These are phyloP conservation scores for Calonectria ilicicola DNA, from an alignment of 2,329 filamentous ascomycete genomes.

Conservation along the genomic window DNA sequence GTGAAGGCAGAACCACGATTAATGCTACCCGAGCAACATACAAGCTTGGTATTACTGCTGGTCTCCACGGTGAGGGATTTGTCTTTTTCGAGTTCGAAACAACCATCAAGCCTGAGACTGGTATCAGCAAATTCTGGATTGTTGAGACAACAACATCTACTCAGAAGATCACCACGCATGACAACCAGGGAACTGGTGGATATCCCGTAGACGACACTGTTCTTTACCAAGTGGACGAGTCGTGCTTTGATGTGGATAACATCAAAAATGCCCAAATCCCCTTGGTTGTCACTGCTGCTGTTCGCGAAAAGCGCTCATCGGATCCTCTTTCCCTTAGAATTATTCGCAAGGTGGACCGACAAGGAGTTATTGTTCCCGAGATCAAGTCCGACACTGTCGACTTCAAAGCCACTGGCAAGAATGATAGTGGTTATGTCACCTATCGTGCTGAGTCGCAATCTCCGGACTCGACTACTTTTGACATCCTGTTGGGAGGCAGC, in stretches of 20 bases:
- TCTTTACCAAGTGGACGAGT: not conserved
- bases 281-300: conserved; percentile 10
- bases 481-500: conserved; percentile 23
- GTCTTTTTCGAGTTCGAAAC: conserved; percentile 4
- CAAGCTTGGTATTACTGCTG: not conserved
- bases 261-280: not conserved
- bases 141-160: not conserved
- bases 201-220: conserved; percentile 6
- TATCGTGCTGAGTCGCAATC: conserved; percentile 16
- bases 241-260: not conserved
- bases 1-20: not conserved
- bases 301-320: conserved; percentile 22
- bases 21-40: not conserved
- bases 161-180: not conserved
- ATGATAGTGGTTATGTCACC: conserved; percentile 4
- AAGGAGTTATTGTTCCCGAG: conserved; percentile 8
- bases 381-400: not conserved
- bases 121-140: conserved; percentile 14
- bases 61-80: not conserved
- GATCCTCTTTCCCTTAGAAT: conserved; percentile 15
- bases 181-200: conserved; percentile 10
- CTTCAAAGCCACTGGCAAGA: conserved; percentile 34
- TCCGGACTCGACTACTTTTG: not conserved
- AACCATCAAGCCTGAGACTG: conserved; percentile 4
- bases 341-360: not conserved